Percentiles rank a stretch among this genome's conserved stretches.
Evolutionary conservation across 208 protist genomes (phyloP).

Genomic region (Trypanosoma boissoni): DNA sequence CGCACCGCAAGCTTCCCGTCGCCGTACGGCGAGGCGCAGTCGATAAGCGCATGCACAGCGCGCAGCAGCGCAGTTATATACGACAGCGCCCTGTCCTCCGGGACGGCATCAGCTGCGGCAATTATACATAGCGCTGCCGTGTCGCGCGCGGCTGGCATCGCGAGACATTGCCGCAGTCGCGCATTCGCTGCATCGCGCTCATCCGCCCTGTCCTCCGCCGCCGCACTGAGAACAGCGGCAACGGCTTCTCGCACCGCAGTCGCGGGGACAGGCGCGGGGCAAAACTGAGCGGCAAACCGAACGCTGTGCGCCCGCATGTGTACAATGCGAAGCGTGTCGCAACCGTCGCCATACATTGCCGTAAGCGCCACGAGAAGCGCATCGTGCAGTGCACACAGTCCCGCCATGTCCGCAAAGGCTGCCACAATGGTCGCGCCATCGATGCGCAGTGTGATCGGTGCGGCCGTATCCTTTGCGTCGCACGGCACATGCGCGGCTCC

Average conservation of each 20-base stretch:
- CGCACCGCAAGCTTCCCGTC: constrained; percentile 4
- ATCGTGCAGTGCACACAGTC: constrained; percentile 21
- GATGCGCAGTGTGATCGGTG: constrained; percentile 9
- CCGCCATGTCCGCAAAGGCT: constrained; percentile 10
- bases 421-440: constrained; percentile 23
- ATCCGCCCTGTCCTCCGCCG: neutral
- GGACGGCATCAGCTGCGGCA: neutral
- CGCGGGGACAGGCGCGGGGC: neutral
- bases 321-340: constrained; percentile 23
- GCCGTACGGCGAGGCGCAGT: constrained; percentile 15
- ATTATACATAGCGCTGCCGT: constrained; percentile 18
- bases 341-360: constrained; percentile 30
- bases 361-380: constrained; percentile 25
- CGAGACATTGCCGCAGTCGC: constrained; percentile 16
- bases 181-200: constrained; percentile 9
- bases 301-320: constrained; percentile 31
- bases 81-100: neutral
- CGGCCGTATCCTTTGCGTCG: constrained; percentile 3
- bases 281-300: constrained; percentile 18
- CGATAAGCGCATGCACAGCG: constrained; percentile 25
- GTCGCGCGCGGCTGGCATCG: constrained; percentile 18
- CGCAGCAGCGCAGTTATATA: neutral
- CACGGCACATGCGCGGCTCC: neutral
- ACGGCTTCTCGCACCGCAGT: neutral
- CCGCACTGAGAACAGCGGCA: constrained; percentile 1